These are phyloP conservation scores for Oxalis stricta DNA, from an alignment of 441 rosid genomes.

Conservation along the genomic window DNA sequence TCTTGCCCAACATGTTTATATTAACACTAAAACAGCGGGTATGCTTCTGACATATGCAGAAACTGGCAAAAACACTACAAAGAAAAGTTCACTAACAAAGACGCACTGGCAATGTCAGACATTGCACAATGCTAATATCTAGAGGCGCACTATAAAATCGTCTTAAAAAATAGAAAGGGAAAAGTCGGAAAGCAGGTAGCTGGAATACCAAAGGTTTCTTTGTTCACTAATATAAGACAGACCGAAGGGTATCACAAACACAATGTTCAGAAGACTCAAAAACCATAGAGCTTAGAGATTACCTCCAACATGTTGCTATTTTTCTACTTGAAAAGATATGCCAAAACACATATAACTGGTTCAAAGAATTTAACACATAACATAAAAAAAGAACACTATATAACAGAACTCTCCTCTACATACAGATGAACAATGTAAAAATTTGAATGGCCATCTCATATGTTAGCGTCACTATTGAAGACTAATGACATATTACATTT, in stretches of 20 bases:
- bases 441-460: constrained; percentile 18
- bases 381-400: constrained; percentile 11
- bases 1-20: constrained; percentile 45
- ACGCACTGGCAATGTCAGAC: constrained; percentile 13
- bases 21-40: constrained; percentile 49
- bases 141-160: constrained; percentile 1
- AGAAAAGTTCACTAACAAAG: constrained; percentile 22
- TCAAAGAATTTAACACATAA: constrained; percentile 20
- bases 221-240: constrained; percentile 13
- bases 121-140: constrained; percentile 7
- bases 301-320: constrained; percentile 21
- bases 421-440: constrained; percentile 30
- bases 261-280: no score
- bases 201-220: constrained; percentile 14
- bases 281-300: constrained; percentile 27
- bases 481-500: constrained; percentile 41
- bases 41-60: constrained; percentile 50
- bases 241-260: constrained; percentile 16
- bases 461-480: constrained; percentile 26
- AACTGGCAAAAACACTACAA: constrained; percentile 40
- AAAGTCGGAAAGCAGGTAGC: constrained; percentile 7
- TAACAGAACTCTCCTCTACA: constrained; percentile 24
- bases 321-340: constrained; percentile 16
- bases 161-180: constrained; percentile 2
- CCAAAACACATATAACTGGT: constrained; percentile 19